Evolutionary conservation across 805 yeast genomes (phyloP), one percentile per base, ranked within the genome.

Genomic region (Candida arabinofermentans): DNA sequence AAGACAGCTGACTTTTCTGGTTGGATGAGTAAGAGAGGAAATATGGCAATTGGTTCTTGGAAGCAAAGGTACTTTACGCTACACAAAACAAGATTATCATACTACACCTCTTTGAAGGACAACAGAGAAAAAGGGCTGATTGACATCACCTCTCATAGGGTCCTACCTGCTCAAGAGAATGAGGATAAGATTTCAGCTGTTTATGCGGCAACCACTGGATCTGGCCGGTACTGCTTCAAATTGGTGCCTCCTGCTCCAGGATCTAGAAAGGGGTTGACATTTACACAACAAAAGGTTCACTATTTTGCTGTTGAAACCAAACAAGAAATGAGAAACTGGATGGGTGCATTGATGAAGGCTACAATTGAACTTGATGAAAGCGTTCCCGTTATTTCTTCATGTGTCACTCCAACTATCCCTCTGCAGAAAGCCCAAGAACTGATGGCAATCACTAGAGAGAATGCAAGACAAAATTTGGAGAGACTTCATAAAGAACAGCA

Each of bases 181-280:
- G 95, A 87, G 53, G 97, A 90, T 65, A 86, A 84, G 59, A 17
- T 62, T 3, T 81, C 87, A 29, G 86, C 96, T 0, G 65, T 91
- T 36, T 86, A 86, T 62, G 97, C 98, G 0, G 93, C 96, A 0
- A 81, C 91, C 24, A 84, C 96, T 3, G 96, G 97, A 8, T 83
- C 86, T 34, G 98, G 98, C n/a, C 74, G 95, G 31, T 86, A 79
- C 59, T 88, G 96, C 56, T 91, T 93, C 70, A 90, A 90, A 62
- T 62, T 93, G 10, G 79, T 90, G 3, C 99, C 99, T 8, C 99
- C 99, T 0, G 96, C 95, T 2, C 98, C 98, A 0, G 99, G 99
- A 0, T 86, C 91, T 40, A 82, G 83, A 50, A 91, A 90, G 65
- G 98, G 98, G 0, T 76, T 93, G 43, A 90, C 96, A 0, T 93